phyloP scores from a whole-genome alignment of 805 yeast genomes.

The Candida gorgasii region DNA sequence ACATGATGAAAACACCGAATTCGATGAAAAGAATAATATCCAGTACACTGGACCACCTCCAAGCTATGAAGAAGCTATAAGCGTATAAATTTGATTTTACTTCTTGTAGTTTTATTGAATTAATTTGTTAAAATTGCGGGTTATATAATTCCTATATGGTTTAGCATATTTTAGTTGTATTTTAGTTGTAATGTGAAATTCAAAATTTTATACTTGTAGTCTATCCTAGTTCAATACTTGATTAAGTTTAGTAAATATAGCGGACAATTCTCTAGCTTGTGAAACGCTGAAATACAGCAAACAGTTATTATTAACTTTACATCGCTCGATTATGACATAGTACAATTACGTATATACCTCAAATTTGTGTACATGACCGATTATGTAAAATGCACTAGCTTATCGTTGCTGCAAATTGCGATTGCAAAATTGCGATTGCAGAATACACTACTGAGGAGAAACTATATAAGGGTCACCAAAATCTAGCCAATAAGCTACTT shows the following conservation, averaged over 20 bases:
- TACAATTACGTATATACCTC: neutral
- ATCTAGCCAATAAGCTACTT: neutral
- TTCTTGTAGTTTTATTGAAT: neutral
- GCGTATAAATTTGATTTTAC: constrained; percentile 21
- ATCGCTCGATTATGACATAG: neutral
- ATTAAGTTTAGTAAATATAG: too few relatives aligned
- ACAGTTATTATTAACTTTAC: neutral
- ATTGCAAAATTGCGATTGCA: constrained; percentile 5
- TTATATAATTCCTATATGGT: neutral
- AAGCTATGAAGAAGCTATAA: constrained; percentile 54
- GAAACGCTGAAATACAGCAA: too few relatives aligned
- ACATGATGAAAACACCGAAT: constrained; percentile 56
- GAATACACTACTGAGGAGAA: constrained; percentile 5
- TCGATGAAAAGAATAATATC: constrained; percentile 57
- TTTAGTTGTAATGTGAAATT: constrained; percentile 4
- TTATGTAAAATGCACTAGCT: constrained; percentile 1
- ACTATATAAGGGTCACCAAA: neutral
- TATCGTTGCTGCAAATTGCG: constrained; percentile 5
- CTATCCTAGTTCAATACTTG: too few relatives aligned
- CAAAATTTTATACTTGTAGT: too few relatives aligned
- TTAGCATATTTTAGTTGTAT: constrained; percentile 1
- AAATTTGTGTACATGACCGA: neutral
- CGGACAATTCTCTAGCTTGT: too few relatives aligned
- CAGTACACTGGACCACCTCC: constrained; percentile 69
- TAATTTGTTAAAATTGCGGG: neutral